Percentiles rank a stretch among this genome's conserved stretches.
These are phyloP conservation scores for Verticillium isaacii DNA, from an alignment of 2,329 filamentous ascomycete species.

Conservation along the genomic window DNA sequence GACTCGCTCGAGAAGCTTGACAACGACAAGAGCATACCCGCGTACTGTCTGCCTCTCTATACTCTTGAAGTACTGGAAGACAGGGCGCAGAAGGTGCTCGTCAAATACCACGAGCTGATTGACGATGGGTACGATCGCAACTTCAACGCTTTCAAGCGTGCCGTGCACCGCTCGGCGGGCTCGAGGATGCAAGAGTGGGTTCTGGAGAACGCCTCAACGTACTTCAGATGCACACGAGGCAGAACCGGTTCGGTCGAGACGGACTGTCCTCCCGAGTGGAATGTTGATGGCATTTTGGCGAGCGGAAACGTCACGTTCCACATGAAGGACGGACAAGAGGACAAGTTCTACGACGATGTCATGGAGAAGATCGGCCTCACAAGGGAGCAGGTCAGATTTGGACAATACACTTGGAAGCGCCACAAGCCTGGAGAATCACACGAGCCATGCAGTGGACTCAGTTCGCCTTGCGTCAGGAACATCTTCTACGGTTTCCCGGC, in stretches of 20 bases:
- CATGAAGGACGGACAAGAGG: slow-evolving; percentile 8
- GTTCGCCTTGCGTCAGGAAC: not conserved
- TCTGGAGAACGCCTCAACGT: slow-evolving; percentile 6
- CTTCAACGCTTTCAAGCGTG: slow-evolving; percentile 4
- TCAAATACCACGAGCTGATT: slow-evolving; percentile 8
- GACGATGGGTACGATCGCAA: slow-evolving; percentile 12
- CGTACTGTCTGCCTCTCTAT: slow-evolving; percentile 2
- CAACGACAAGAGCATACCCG: not conserved
- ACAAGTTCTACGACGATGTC: slow-evolving; percentile 14
- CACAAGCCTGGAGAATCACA: not conserved
- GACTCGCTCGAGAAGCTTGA: not conserved
- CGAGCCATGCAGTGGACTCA: slow-evolving; percentile 6
- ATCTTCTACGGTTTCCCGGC: slow-evolving; percentile 13
- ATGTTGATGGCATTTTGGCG: not conserved
- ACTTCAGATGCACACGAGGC: slow-evolving; percentile 8
- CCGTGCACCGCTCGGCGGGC: slow-evolving; percentile 5
- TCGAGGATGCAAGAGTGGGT: slow-evolving; percentile 10
- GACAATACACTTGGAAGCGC: not conserved
- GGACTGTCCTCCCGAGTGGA: slow-evolving; percentile 2
- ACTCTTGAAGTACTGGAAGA: slow-evolving; percentile 1
- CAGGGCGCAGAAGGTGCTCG: slow-evolving; percentile 3
- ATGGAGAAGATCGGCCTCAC: slow-evolving; percentile 9
- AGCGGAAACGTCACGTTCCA: slow-evolving; percentile 11
- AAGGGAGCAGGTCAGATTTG: not conserved
- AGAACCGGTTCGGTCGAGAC: not conserved